These are phyloP conservation scores for Pythium rhizo-oryzae DNA, from an alignment of 352 stramenopile genomes.

Conservation along the genomic window DNA sequence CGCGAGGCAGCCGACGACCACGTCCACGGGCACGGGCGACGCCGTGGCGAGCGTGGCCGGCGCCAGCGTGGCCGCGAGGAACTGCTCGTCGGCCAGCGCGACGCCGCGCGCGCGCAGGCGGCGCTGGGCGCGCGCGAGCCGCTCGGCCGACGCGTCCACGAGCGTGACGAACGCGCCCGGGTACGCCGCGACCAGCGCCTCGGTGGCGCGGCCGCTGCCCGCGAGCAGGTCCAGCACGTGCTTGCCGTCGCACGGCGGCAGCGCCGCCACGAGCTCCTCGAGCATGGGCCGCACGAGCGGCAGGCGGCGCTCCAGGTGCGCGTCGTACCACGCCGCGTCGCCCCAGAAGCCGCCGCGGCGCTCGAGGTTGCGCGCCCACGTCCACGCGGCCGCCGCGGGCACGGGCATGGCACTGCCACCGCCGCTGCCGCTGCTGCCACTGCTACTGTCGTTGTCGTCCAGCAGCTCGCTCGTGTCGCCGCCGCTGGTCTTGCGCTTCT, in stretches of 20 bases:
- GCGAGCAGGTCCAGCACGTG: slow-evolving; percentile 70
- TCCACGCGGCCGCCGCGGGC: slow-evolving; percentile 20
- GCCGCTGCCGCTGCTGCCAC: too few species aligned
- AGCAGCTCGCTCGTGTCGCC: slow-evolving; percentile 9
- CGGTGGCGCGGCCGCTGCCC: slow-evolving; percentile 58
- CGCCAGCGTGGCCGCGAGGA: slow-evolving; percentile 28
- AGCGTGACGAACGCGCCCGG: slow-evolving; percentile 56
- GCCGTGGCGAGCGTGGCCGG: slow-evolving; percentile 31
- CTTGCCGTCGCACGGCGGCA: slow-evolving; percentile 63
- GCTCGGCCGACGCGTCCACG: slow-evolving; percentile 58
- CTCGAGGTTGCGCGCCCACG: slow-evolving; percentile 64
- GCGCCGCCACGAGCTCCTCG: slow-evolving; percentile 56
- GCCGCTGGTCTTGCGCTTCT: slow-evolving; percentile 32
- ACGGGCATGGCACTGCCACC: background rate
- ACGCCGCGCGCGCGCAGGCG: slow-evolving; percentile 33
- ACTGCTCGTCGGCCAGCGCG: slow-evolving; percentile 32
- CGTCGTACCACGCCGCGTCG: slow-evolving; percentile 79
- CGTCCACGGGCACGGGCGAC: slow-evolving; percentile 39
- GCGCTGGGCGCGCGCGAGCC: slow-evolving; percentile 52
- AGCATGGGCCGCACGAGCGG: slow-evolving; percentile 64
- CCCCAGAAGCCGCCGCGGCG: slow-evolving; percentile 73
- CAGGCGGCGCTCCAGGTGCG: slow-evolving; percentile 61
- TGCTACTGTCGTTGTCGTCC: background rate
- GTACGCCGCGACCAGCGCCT: slow-evolving; percentile 62
- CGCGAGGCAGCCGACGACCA: slow-evolving; percentile 66